Percentiles rank a stretch among this genome's conserved stretches.
Conservation (phyloP, 352 stramenopile genomes). For the Globisporangium canariense region DNA sequence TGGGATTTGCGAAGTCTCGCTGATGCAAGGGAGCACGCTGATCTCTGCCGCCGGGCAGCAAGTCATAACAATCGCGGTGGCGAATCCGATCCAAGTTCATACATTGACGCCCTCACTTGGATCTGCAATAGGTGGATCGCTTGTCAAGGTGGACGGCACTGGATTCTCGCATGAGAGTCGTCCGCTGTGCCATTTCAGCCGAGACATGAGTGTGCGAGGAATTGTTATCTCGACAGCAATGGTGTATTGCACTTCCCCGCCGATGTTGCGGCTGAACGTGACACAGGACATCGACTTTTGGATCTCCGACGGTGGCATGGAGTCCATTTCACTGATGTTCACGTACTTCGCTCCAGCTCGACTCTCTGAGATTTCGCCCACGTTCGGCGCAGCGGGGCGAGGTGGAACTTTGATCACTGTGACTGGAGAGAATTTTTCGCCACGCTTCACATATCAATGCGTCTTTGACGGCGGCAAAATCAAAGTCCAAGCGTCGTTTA, state of each 20-base stretch:
- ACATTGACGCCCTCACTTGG: constrained; percentile 25
- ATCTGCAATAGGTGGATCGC: constrained; percentile 21
- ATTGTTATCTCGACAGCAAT: constrained; percentile 20
- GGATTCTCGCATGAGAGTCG: constrained; percentile 22
- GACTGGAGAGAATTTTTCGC: constrained; percentile 21
- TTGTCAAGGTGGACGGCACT: constrained; percentile 31
- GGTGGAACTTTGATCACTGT: constrained; percentile 26
- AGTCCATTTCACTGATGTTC: constrained; percentile 23
- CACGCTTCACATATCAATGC: constrained; percentile 24
- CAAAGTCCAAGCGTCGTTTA: constrained; percentile 12
- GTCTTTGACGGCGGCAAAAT: constrained; percentile 26
- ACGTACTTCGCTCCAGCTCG: constrained; percentile 19
- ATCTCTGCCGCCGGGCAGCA: constrained; percentile 32
- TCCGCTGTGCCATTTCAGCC: constrained; percentile 33
- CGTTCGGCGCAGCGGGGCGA: constrained; percentile 30
- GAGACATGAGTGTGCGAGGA: constrained; percentile 12
- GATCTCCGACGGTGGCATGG: constrained; percentile 28
- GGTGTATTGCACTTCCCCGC: constrained; percentile 25
- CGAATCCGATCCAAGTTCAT: constrained; percentile 13
- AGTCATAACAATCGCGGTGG: constrained; percentile 13
- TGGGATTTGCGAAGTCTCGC: constrained; percentile 22
- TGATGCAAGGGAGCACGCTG: constrained; percentile 22
- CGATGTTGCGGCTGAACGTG: constrained; percentile 9
- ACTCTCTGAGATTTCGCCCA: constrained; percentile 18
- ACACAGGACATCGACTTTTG: constrained; percentile 25